Evolutionary conservation across 225 moss, liverwort and hornwort species (phyloP).

Genomic region (Physcomitrium patens): DNA sequence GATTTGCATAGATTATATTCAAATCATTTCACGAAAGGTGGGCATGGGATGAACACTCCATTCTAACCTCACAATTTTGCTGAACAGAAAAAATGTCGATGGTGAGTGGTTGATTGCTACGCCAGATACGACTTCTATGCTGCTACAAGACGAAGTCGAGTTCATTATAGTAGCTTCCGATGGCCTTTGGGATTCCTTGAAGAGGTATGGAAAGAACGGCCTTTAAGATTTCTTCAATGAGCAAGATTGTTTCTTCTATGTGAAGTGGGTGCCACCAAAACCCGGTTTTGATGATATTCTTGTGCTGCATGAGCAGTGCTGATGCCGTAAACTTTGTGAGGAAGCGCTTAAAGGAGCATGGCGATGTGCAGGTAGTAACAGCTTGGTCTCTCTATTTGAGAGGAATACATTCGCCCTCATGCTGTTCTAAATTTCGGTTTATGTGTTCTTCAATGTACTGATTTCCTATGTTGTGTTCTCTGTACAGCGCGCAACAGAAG

Average conservation of each 20-base stretch:
- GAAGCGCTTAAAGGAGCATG: slow-evolving; percentile 67
- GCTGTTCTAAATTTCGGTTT: background rate
- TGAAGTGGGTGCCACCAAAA: background rate
- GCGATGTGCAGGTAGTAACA: slow-evolving; percentile 63
- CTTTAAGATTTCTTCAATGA: no score
- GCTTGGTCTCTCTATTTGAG: background rate
- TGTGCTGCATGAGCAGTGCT: slow-evolving; percentile 40
- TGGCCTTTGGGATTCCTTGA: slow-evolving; percentile 77
- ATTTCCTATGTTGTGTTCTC: background rate
- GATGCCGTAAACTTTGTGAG: slow-evolving; percentile 71
- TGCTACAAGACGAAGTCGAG: slow-evolving; percentile 55
- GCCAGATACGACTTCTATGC: slow-evolving; percentile 56
- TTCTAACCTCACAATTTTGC: background rate
- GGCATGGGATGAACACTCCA: background rate
- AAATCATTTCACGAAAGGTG: background rate
- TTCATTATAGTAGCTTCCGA: slow-evolving; percentile 73
- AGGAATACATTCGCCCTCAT: background rate
- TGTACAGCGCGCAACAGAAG: slow-evolving; percentile 64
- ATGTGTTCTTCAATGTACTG: background rate
- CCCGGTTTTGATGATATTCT: background rate
- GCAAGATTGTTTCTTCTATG: background rate
- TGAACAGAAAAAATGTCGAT: slow-evolving; percentile 51
- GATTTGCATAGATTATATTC: background rate
- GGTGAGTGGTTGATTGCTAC: slow-evolving; percentile 65
- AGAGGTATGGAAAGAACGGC: slow-evolving; percentile 43